Evolutionary conservation across 2,329 filamentous ascomycete genomes (phyloP).

Genomic region (Trematosphaeria pertusa): DNA sequence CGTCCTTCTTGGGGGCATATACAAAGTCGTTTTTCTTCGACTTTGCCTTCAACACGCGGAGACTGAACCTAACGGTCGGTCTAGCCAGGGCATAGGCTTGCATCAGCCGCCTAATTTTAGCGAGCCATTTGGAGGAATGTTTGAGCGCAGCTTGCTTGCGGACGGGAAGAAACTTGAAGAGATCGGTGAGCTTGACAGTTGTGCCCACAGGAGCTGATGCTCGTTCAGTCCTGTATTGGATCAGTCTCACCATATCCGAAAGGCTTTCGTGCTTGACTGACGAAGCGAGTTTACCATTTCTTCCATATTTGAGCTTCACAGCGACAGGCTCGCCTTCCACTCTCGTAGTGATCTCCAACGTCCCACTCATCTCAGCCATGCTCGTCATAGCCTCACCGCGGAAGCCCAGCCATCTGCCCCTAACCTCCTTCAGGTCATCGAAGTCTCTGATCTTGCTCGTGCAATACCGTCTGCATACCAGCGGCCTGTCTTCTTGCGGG

Average conservation of each 20-base stretch:
- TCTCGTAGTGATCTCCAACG: constrained; percentile 68
- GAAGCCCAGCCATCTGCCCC: constrained; percentile 72
- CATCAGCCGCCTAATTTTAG: constrained; percentile 66
- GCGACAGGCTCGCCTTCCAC: constrained; percentile 68
- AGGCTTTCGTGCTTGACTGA: constrained; percentile 15
- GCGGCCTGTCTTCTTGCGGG: constrained; percentile 64
- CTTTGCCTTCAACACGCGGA: constrained; percentile 65
- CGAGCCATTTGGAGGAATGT: constrained; percentile 63
- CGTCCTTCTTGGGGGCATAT: constrained; percentile 64
- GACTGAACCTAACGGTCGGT: constrained; percentile 65
- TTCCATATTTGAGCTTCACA: constrained; percentile 57
- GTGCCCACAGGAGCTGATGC: constrained; percentile 71
- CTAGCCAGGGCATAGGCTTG: constrained; percentile 71
- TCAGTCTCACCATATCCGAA: constrained; percentile 9
- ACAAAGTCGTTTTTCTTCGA: constrained; percentile 63
- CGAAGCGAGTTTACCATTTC: constrained; percentile 58
- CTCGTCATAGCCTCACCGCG: constrained; percentile 76
- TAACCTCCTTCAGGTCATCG: constrained; percentile 65
- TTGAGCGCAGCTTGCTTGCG: constrained; percentile 66
- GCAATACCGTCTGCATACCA: constrained; percentile 70
- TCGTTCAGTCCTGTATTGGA: constrained; percentile 28
- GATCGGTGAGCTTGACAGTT: constrained; percentile 65
- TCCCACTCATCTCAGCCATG: constrained; percentile 64
- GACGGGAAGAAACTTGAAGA: constrained; percentile 69
- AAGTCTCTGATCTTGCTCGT: constrained; percentile 77